These are phyloP conservation scores for Meyerozyma sp. DNA, from an alignment of 1,139 yeast species.

Conservation along the genomic window DNA sequence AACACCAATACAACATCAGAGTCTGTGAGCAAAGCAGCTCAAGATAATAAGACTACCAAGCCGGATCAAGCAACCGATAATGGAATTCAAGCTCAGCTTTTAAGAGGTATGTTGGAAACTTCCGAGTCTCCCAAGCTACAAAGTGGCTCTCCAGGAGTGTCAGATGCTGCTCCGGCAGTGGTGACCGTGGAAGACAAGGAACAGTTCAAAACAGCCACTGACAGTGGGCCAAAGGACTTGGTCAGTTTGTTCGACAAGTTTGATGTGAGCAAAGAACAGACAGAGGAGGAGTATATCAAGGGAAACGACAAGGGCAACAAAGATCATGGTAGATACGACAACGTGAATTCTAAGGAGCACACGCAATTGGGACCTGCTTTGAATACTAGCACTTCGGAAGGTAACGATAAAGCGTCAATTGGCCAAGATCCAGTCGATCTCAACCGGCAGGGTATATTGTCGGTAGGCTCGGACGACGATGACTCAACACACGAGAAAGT, in stretches of 20 bases:
- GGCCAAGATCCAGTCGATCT: neutral
- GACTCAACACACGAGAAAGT: neutral
- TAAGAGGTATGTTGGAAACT: constrained; percentile 15
- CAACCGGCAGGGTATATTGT: neutral
- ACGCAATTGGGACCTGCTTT: neutral
- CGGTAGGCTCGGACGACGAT: neutral
- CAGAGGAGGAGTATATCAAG: constrained; percentile 1
- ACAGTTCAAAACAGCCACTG: neutral
- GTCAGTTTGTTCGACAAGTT: constrained; percentile 38
- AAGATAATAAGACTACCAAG: neutral
- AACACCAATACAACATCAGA: constrained; percentile 27
- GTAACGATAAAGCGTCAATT: neutral
- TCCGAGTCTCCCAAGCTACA: constrained; percentile 5
- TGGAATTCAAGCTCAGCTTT: constrained; percentile 13
- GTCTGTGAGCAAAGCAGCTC: constrained; percentile 8
- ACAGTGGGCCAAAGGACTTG: constrained; percentile 21
- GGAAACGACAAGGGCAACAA: neutral
- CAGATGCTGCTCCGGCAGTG: constrained; percentile 22
- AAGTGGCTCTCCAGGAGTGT: constrained; percentile 7
- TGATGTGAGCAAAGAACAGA: constrained; percentile 19
- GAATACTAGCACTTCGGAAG: neutral
- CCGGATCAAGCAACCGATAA: neutral
- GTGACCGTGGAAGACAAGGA: constrained; percentile 17
- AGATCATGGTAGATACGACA: neutral
- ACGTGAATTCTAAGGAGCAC: neutral